Conservation (phyloP, 148 eudicot species). For the Fagopyrum tataricum region DNA sequence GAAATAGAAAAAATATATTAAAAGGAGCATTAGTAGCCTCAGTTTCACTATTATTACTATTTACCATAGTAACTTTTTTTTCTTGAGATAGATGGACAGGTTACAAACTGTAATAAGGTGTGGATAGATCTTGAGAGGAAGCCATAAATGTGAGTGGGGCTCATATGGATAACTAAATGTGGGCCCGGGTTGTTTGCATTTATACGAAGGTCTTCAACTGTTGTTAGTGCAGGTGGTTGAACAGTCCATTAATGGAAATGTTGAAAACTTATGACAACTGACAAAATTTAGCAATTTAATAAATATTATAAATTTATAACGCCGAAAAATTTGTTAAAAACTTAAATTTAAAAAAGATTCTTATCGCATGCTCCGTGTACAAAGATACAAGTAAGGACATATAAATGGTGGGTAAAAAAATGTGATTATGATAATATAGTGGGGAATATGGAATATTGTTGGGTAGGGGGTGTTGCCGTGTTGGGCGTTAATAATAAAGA, state of each 20-base stretch:
- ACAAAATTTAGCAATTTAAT: too few relatives aligned
- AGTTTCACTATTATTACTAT: background rate
- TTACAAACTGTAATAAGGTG: background rate
- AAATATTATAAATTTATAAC: too few relatives aligned
- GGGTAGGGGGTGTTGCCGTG: background rate
- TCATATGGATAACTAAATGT: background rate
- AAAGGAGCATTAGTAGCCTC: background rate
- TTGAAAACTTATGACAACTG: too few relatives aligned
- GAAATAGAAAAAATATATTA: conserved; percentile 1
- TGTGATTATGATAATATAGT: background rate
- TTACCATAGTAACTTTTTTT: background rate
- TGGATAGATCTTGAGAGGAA: background rate
- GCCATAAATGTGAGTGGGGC: background rate
- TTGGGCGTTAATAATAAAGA: background rate
- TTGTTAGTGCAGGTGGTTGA: background rate
- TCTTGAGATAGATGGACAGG: background rate
- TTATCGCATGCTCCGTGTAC: too few relatives aligned
- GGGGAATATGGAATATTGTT: background rate
- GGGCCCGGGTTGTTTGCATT: background rate
- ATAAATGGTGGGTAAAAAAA: background rate
- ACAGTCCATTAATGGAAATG: too few relatives aligned
- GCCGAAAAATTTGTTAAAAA: too few relatives aligned
- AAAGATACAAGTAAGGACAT: too few relatives aligned
- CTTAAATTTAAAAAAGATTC: too few relatives aligned
- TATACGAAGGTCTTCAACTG: background rate